Percentiles rank a stretch among this genome's conserved stretches.
Evolutionary conservation across 352 stramenopile species (phyloP).

Genomic region (Blastocystis sp.): DNA sequence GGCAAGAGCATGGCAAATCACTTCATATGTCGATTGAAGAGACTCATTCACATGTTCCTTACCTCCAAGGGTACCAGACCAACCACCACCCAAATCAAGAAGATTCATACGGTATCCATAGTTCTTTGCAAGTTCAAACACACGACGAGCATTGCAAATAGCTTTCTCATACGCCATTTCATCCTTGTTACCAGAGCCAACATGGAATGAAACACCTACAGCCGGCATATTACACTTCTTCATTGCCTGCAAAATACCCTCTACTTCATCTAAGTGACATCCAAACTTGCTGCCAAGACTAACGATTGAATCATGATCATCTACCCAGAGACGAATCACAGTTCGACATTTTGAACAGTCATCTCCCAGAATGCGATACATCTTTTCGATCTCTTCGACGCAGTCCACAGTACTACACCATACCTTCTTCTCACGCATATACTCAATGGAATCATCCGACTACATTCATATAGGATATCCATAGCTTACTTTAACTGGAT

Average conservation of each 20-base stretch:
- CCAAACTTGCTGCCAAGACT: constrained; percentile 61
- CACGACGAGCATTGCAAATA: neutral
- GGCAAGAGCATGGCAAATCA: neutral
- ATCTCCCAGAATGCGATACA: constrained; percentile 33
- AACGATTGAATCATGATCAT: constrained; percentile 12
- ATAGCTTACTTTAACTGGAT: constrained; percentile 22
- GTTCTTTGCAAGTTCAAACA: constrained; percentile 46
- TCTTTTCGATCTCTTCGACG: constrained; percentile 50
- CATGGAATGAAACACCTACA: constrained; percentile 58
- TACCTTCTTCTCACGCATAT: constrained; percentile 18
- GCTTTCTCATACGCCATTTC: constrained; percentile 21
- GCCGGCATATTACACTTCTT: constrained; percentile 29
- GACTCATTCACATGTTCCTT: neutral
- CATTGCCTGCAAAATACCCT: neutral
- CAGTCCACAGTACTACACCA: constrained; percentile 37
- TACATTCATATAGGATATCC: neutral
- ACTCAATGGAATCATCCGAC: constrained; percentile 36
- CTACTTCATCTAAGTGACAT: constrained; percentile 25
- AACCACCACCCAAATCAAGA: constrained; percentile 58
- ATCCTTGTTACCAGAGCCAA: constrained; percentile 6
- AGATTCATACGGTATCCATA: constrained; percentile 35
- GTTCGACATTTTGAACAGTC: constrained; percentile 24
- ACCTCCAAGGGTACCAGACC: neutral
- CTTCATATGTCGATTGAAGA: neutral
- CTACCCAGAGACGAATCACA: constrained; percentile 54